Evolutionary conservation across 1,284 basidiomycete species (phyloP), one percentile per base, ranked within the genome.

Genomic region (Apiotrichum domesticum): DNA sequence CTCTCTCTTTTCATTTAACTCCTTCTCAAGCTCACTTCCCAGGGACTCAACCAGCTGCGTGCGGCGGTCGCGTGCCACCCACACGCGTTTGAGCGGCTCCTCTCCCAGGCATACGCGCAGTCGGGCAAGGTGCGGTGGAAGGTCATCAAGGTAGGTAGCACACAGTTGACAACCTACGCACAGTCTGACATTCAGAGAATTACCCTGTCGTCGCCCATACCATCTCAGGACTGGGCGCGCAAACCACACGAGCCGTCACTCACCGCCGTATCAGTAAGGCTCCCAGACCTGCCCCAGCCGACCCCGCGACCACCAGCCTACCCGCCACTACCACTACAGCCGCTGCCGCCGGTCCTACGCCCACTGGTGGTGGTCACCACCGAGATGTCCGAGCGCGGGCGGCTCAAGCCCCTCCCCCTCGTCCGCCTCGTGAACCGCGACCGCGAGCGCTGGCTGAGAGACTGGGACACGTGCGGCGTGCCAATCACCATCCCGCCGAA

Each of bases 11-110:
- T 21, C 21, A 21, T 21, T 21, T 21, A 21, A 21, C 21, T 21
- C 21, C 21, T 21, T 21, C 21, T 21, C 21, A 21, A 21, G 10
- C 46, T 57, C 34, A 61, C 50, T 39, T 13, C 21, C 21, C 41
- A 72, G 68, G 62, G 63, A 14, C 54, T 70, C 3, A 56, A 55
- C 21, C 48, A 62, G 6, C 48, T 74, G 1, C 61, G 65, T 5
- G 66, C 68, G 9, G 73, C 73, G 0, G 68, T 69, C 3, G 68
- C 67, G 6, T 66, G 62, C 53, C 68, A 73, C 50, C 68, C 69
- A 0, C 72, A 75, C 58, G 71, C 71, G 1, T 52, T 73, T 14
- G 15, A 15, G 21, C 58, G 73, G 14, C 52, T 73, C 10, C 44
- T 49, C n/a, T 10, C 21, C 15, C 35, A 21, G 15, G 47, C 47